Evolutionary conservation across 2,329 filamentous ascomycete genomes (phyloP).

Genomic region (Epichloe festucae): DNA sequence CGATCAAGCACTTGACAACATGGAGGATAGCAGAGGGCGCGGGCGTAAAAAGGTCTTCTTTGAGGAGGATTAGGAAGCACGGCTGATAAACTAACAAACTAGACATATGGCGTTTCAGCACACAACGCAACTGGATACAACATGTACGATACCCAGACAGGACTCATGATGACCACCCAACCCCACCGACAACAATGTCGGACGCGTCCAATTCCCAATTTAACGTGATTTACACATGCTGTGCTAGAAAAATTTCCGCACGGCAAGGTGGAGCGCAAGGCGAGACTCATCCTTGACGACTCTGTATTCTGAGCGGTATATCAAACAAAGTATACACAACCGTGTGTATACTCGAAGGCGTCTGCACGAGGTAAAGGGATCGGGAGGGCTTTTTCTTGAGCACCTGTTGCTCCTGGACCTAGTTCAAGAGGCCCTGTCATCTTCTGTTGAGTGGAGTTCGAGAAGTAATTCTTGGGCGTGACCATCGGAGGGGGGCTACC

Average conservation of each 20-base stretch:
- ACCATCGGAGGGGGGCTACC: conserved; percentile 15
- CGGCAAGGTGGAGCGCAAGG: conserved; percentile 66
- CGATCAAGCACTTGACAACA: conserved; percentile 42
- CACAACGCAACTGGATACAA: neutral
- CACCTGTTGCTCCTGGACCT: conserved; percentile 29
- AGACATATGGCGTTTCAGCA: conserved; percentile 7
- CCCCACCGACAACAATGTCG: neutral
- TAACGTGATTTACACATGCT: neutral
- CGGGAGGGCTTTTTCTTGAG: conserved; percentile 24
- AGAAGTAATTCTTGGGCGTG: neutral
- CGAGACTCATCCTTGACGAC: conserved; percentile 60
- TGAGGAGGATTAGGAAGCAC: conserved; percentile 23
- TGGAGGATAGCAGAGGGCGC: conserved; percentile 36
- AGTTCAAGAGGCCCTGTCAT: conserved; percentile 3
- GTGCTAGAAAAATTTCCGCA: conserved; percentile 33
- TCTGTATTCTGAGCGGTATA: conserved; percentile 68
- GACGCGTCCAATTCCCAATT: neutral
- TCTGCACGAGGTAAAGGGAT: conserved; percentile 20
- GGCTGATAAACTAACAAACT: conserved; percentile 11
- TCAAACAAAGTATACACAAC: conserved; percentile 18
- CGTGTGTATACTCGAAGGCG: conserved; percentile 4
- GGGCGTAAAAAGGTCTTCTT: conserved; percentile 40
- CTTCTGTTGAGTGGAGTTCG: neutral
- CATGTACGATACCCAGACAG: conserved; percentile 7
- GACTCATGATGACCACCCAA: neutral